Evolutionary conservation across 345 rosid genomes (phyloP), one percentile per base, ranked within the genome.

Genomic region (Eucalyptus cloeziana): DNA sequence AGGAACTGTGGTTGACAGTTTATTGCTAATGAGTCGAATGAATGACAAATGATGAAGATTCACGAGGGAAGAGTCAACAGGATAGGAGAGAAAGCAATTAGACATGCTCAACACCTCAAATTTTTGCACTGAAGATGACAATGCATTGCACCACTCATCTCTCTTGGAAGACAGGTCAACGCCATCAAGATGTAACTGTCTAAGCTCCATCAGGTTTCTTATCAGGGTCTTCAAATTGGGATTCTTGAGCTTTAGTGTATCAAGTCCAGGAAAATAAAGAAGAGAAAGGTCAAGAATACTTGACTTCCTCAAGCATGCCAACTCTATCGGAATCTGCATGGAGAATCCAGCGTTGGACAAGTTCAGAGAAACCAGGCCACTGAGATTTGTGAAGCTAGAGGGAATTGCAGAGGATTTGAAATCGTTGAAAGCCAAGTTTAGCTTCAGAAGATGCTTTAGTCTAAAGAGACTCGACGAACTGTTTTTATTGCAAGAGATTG

Each of bases 351-450:
- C 89, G 49, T 87, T 89, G 4, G 95, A 94, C 83, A 94, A 76
- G 86, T 94, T 94, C 17, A 94, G 51, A 49, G 1, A 4, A 49
- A 49, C 51, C 51, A 49, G 51, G 51, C 51, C 51, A 49, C 0
- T 2, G 11, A 95, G 92, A 16, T 91, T 91, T 3, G 56, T 90
- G 5, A 94, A 87, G 52, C 86, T 69, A 12, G 88, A 27, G 8
- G 96, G 94, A 40, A 92, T 86, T 10, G 37, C 49, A 89, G 79
- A 10, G 37, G 79, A 80, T 14, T 13, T 88, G 91, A 94, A 89
- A 25, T 17, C 30, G 88, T 93, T 95, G 49, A 43, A 52, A 33
- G 94, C 90, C 91, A 95, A 87, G 89, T 93, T 90, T 33, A 95
- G 93, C 19, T 49, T 86, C 88, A 60, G 88, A 3, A 94, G 94